phyloP scores from a whole-genome alignment of 2,329 filamentous ascomycete genomes.

The Fusarium sp. region DNA sequence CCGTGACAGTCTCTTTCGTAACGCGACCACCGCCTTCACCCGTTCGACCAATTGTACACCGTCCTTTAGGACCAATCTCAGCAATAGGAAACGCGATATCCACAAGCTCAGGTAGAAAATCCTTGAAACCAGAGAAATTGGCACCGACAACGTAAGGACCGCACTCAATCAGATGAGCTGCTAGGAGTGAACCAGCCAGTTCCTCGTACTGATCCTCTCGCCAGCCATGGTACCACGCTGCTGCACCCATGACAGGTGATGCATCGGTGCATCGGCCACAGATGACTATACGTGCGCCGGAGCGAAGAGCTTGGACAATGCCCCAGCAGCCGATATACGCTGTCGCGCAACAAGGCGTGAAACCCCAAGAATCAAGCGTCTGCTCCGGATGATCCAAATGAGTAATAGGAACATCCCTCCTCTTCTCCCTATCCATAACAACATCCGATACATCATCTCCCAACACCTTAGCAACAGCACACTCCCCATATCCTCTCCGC shows the following conservation, averaged over 20 bases:
- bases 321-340: slow-evolving; percentile 67
- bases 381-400: slow-evolving; percentile 53
- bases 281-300: slow-evolving; percentile 64
- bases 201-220: slow-evolving; percentile 61
- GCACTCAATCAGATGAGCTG: slow-evolving; percentile 70
- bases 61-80: slow-evolving; percentile 55
- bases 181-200: slow-evolving; percentile 66
- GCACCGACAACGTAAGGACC: slow-evolving; percentile 68
- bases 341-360: slow-evolving; percentile 48
- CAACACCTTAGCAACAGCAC: slow-evolving; percentile 57
- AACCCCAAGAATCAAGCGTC: slow-evolving; percentile 50
- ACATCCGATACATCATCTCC: slow-evolving; percentile 58
- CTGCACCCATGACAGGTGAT: slow-evolving; percentile 68
- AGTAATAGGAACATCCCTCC: slow-evolving; percentile 36
- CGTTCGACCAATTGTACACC: slow-evolving; percentile 55
- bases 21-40: slow-evolving; percentile 56
- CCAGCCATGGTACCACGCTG: slow-evolving; percentile 71
- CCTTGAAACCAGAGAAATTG: slow-evolving; percentile 67
- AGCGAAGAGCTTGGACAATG: slow-evolving; percentile 60
- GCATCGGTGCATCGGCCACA: slow-evolving; percentile 66
- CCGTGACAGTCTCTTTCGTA: slow-evolving; percentile 54
- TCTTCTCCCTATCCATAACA: slow-evolving; percentile 32
- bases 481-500: slow-evolving; percentile 47
- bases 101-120: slow-evolving; percentile 50
- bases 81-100: slow-evolving; percentile 58